These are phyloP conservation scores for Massariosphaeria phaeospora DNA, from an alignment of 495 filamentous ascomycete species.

Conservation along the genomic window DNA sequence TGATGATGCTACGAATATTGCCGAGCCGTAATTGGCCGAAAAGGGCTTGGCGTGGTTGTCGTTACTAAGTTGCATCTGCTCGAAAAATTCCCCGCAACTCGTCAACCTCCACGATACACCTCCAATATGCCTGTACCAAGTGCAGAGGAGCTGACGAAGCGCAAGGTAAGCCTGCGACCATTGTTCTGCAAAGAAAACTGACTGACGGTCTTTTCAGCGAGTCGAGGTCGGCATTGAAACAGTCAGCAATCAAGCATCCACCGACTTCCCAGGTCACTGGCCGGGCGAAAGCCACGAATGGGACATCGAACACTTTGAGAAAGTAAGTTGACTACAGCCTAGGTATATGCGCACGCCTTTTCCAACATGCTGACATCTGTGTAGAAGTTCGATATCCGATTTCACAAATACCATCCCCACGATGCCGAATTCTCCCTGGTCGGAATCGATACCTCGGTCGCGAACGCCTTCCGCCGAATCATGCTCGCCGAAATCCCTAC, in stretches of 20 bases:
- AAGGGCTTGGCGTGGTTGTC: conserved; percentile 11
- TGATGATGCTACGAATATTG: conserved; percentile 20
- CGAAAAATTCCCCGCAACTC: conserved; percentile 15
- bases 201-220: conserved; percentile 49
- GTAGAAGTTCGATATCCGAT: conserved; percentile 66
- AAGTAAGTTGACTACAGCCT: conserved; percentile 43
- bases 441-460: conserved; percentile 84
- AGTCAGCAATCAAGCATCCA: conserved; percentile 79
- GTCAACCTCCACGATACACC: not conserved
- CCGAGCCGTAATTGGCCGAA: conserved; percentile 7
- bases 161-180: conserved; percentile 28
- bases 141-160: conserved; percentile 34
- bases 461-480: conserved; percentile 97
- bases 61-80: not conserved
- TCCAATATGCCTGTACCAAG: conserved; percentile 21
- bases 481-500: conserved; percentile 92
- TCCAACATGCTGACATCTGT: not conserved
- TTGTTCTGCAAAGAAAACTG: not conserved
- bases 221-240: conserved; percentile 84
- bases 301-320: conserved; percentile 68
- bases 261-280: conserved; percentile 85
- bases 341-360: not conserved
- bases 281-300: conserved; percentile 87
- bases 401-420: conserved; percentile 70
- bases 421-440: conserved; percentile 85